A percentile compares a stretch with the other conserved stretches of the same genome.
phyloP scores from a whole-genome alignment of 345 rosid genomes.

The Acer negundo region DNA sequence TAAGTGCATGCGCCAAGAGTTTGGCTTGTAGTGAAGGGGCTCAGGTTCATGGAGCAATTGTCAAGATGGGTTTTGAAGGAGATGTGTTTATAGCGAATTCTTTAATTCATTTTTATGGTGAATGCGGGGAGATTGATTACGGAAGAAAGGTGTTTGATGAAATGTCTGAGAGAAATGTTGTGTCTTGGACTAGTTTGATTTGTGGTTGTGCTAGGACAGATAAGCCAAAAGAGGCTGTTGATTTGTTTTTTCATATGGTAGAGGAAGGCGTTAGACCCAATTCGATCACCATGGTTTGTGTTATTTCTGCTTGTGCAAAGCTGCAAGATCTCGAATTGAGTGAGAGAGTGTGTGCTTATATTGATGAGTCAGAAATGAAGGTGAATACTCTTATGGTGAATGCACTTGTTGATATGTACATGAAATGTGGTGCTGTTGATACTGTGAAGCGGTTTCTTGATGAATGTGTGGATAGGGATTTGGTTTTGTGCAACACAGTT shows the following conservation, averaged over 20 bases:
- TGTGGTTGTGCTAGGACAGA: conserved; percentile 54
- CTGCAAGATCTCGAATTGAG: conserved; percentile 52
- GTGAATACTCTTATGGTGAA: conserved; percentile 48
- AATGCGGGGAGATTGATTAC: conserved; percentile 45
- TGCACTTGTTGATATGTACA: conserved; percentile 73
- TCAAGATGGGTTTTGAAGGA: conserved; percentile 44
- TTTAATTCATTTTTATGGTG: conserved; percentile 58
- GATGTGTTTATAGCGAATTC: conserved; percentile 58
- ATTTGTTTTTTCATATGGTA: conserved; percentile 57
- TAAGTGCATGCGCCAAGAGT: conserved; percentile 59
- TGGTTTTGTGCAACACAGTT: conserved; percentile 59
- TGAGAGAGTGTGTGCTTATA: conserved; percentile 48
- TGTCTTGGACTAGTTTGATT: conserved; percentile 78
- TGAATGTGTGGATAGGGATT: conserved; percentile 37
- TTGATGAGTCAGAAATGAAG: conserved; percentile 36
- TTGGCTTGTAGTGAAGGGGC: conserved; percentile 36
- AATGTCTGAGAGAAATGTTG: conserved; percentile 63
- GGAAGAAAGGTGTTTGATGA: conserved; percentile 59
- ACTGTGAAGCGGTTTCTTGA: conserved; percentile 50
- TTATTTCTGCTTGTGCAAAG: conserved; percentile 63
- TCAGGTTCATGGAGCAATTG: conserved; percentile 58
- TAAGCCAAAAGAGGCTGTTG: conserved; percentile 50
- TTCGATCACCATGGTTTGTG: conserved; percentile 61
- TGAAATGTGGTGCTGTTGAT: conserved; percentile 61
- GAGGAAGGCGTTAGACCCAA: conserved; percentile 48